These are phyloP conservation scores for Noccaea caerulescens DNA, from an alignment of 345 rosid genomes.

Conservation along the genomic window DNA sequence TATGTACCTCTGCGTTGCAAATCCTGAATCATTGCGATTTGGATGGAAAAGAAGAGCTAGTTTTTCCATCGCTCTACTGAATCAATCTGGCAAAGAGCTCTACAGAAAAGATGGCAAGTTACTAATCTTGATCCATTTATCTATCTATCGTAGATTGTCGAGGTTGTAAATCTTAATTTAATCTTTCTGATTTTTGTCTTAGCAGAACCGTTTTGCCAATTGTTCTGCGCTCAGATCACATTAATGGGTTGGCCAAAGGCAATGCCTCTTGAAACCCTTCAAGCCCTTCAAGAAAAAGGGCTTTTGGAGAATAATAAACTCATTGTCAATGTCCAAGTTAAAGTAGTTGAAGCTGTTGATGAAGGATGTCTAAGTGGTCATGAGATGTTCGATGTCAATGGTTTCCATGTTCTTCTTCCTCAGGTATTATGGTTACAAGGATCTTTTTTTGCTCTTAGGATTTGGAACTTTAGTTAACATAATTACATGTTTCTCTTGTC, in stretches of 20 bases:
- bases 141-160: neutral
- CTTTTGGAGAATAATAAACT: slow-evolving; percentile 3
- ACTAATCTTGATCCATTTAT: neutral
- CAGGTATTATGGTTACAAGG: neutral
- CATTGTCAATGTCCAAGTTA: neutral
- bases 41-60: slow-evolving; percentile 60
- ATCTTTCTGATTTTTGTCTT: slow-evolving; percentile 13
- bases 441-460: neutral
- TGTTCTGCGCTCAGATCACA: slow-evolving; percentile 15
- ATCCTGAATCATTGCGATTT: slow-evolving; percentile 56
- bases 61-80: slow-evolving; percentile 5
- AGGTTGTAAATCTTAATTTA: neutral
- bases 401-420: slow-evolving; percentile 11
- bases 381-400: neutral
- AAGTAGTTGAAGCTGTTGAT: slow-evolving; percentile 6
- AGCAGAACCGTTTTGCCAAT: slow-evolving; percentile 6
- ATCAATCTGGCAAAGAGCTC: slow-evolving; percentile 18
- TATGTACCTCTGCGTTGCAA: slow-evolving; percentile 18
- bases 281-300: neutral
- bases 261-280: neutral
- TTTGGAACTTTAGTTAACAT: neutral
- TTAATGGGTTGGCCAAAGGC: slow-evolving; percentile 10
- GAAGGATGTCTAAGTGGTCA: neutral
- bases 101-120: slow-evolving; percentile 5
- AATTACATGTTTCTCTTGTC: neutral